These are phyloP conservation scores for Colletotrichum filicis DNA, from an alignment of 2,329 filamentous ascomycete species.

Conservation along the genomic window DNA sequence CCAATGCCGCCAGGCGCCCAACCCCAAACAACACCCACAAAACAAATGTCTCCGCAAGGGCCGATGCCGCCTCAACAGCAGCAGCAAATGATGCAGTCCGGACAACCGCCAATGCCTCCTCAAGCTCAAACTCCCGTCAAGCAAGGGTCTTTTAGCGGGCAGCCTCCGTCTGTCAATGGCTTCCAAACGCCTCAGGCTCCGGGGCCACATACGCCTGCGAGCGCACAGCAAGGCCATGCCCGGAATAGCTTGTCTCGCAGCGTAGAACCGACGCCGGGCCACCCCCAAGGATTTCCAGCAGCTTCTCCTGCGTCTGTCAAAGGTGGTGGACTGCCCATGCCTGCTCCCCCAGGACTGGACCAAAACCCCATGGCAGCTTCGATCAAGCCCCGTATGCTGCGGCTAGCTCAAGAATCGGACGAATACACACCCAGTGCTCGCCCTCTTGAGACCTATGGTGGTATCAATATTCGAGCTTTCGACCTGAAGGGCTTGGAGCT, in stretches of 20 bases:
- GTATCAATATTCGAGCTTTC: slow-evolving; percentile 75
- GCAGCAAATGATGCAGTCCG: slow-evolving; percentile 49
- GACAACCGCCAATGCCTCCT: slow-evolving; percentile 47
- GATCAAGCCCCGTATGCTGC: slow-evolving; percentile 47
- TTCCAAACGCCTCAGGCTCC: slow-evolving; percentile 57
- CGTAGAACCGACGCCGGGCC: slow-evolving; percentile 56
- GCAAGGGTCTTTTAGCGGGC: slow-evolving; percentile 59
- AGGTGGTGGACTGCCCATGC: slow-evolving; percentile 53
- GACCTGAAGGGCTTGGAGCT: slow-evolving; percentile 75
- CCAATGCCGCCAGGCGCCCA: slow-evolving; percentile 46
- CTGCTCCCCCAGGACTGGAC: slow-evolving; percentile 39
- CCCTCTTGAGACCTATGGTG: slow-evolving; percentile 72
- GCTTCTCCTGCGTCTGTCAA: slow-evolving; percentile 57
- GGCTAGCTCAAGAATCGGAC: slow-evolving; percentile 57
- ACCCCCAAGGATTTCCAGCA: slow-evolving; percentile 54
- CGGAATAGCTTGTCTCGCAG: slow-evolving; percentile 64
- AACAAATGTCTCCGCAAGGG: slow-evolving; percentile 48
- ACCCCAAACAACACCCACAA: slow-evolving; percentile 52
- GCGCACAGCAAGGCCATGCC: slow-evolving; percentile 55
- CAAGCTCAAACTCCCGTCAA: slow-evolving; percentile 55
- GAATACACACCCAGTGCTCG: slow-evolving; percentile 67
- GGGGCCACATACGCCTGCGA: slow-evolving; percentile 56
- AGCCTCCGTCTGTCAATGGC: slow-evolving; percentile 56
- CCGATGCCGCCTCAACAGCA: slow-evolving; percentile 41
- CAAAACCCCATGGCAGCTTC: slow-evolving; percentile 32